phyloP scores from a whole-genome alignment of 2,329 filamentous ascomycete species.

The Nannizziopsis barbatae region DNA sequence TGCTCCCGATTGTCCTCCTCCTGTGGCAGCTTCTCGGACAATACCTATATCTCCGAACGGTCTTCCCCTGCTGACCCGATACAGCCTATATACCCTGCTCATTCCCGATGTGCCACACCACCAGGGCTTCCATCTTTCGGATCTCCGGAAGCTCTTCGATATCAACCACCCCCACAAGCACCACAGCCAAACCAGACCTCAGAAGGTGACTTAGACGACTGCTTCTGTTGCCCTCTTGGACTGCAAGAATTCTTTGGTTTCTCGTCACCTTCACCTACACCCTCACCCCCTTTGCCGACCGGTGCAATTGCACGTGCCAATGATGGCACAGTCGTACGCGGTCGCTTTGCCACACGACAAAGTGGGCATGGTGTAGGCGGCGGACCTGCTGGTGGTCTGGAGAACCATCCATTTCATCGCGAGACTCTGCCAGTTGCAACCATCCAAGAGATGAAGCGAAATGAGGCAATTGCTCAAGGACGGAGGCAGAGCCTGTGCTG shows the following conservation, averaged over 20 bases:
- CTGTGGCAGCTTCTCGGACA: constrained; percentile 16
- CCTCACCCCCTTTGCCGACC: constrained; percentile 14
- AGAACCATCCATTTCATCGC: constrained; percentile 30
- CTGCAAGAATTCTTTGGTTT: constrained; percentile 25
- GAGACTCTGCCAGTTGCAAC: constrained; percentile 20
- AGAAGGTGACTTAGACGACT: constrained; percentile 4
- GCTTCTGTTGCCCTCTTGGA: constrained; percentile 10
- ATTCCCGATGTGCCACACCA: constrained; percentile 31
- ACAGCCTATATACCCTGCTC: constrained; percentile 30
- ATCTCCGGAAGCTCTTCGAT: constrained; percentile 30
- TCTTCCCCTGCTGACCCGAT: constrained; percentile 23
- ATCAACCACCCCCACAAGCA: constrained; percentile 2
- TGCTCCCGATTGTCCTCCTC: constrained; percentile 19
- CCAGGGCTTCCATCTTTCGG: constrained; percentile 37
- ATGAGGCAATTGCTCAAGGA: background rate
- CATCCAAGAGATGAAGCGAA: background rate
- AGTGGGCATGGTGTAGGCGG: constrained; percentile 32
- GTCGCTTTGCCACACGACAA: constrained; percentile 30
- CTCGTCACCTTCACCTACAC: constrained; percentile 14
- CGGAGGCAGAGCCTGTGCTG: constrained; percentile 3
- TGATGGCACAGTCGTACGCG: constrained; percentile 33
- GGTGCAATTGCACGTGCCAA: constrained; percentile 28
- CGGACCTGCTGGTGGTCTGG: constrained; percentile 19
- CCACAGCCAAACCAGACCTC: background rate
- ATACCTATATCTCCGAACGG: constrained; percentile 20